These are phyloP conservation scores for Collariella sp. DNA, from an alignment of 495 filamentous ascomycete species.

Conservation along the genomic window DNA sequence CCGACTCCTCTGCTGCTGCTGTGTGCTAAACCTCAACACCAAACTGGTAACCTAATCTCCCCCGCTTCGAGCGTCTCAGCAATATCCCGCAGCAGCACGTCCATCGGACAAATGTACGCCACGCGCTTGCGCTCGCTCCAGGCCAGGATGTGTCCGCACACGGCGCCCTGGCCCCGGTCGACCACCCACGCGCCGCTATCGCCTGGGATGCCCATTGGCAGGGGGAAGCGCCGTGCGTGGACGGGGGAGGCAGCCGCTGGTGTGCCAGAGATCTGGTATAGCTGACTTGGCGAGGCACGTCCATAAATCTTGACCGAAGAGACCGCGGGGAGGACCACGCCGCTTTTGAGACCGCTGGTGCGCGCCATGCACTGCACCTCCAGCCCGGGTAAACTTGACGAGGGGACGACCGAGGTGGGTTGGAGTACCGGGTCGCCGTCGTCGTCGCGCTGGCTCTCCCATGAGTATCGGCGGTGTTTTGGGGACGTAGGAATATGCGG, in stretches of 20 bases:
- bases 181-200: conserved; percentile 93
- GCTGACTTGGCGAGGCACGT: conserved; percentile 68
- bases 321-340: conserved; percentile 65
- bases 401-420: conserved; percentile 38
- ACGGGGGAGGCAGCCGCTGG: not conserved
- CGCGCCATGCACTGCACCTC: conserved; percentile 86
- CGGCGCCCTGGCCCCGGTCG: conserved; percentile 65
- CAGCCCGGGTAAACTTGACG: conserved; percentile 52
- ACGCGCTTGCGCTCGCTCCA: conserved; percentile 67
- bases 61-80: conserved; percentile 57
- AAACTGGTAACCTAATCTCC: conserved; percentile 44
- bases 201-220: conserved; percentile 59
- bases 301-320: conserved; percentile 75
- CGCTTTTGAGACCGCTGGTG: conserved; percentile 74
- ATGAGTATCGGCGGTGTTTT: not conserved
- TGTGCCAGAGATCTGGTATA: conserved; percentile 57
- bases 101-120: conserved; percentile 92
- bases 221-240: conserved; percentile 4
- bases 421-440: conserved; percentile 16
- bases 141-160: conserved; percentile 85
- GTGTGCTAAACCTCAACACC: not conserved
- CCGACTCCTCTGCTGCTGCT: conserved; percentile 2
- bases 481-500: conserved; percentile 16
- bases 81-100: conserved; percentile 79
- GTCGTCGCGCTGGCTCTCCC: not conserved